Base-by-base conservation (phyloP, 306 rosid genomes). In the Prinsepia uniflora region DNA sequence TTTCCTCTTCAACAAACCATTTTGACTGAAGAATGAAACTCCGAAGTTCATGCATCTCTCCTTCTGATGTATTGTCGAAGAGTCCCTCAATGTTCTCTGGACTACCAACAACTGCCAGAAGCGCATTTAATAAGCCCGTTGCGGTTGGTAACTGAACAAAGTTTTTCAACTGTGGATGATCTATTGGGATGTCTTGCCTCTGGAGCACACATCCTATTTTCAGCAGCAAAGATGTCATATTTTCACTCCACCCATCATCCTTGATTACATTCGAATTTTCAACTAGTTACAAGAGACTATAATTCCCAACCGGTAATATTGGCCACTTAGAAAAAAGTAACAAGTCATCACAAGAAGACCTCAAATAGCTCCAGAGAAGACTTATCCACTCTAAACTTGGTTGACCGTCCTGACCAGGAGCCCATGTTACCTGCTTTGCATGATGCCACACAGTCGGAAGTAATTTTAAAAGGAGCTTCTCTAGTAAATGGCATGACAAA, bases 221-320 rank as follows among this genome's bases (percentile, higher is more conserved):
- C 76, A 69, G 83, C 89, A 93, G 74, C 79, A 93, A 80, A 79
- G 97, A 83, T 79, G 83, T 80, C 94, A 93, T 88, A 78, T 93
- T 93, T 85, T 93, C 98, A 84, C 90, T 93, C 98, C 98, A 93
- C 42, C 97, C 98, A 56, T 87, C 94, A 86, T 87, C 88, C 84
- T 79, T 88, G 71, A 93, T 89, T 75, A 93, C 96, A 58, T 81
- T 82, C 11, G 88, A 88, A 79, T 90, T 88, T 65, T 84, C 84
- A 64, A 65, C 87, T 75, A 93, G 89, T 82, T 83, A 92, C 88
- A 88, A 65, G 76, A 93, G 85, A 84, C 81, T 77, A 68, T 78
- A 79, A 72, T 82, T 71, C 65, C 94, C 96, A 70, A 86, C 92
- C 44, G 98, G 98, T 60, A 93, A 83, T 44, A 93, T 81, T 75